Base-by-base conservation (phyloP, 371 early-diverging fungal species). In the Mortierella sp. region DNA sequence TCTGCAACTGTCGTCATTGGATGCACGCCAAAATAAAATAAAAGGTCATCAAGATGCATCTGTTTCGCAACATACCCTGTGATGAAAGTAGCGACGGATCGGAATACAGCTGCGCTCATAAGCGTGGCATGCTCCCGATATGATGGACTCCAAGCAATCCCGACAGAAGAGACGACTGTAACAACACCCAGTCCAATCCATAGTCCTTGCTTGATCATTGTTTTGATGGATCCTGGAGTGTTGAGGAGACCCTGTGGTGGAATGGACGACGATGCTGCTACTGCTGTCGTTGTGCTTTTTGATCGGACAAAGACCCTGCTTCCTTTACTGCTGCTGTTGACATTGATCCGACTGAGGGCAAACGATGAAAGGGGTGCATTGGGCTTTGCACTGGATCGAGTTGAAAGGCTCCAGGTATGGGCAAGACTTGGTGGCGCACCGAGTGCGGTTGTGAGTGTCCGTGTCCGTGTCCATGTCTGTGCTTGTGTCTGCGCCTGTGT, bases 21-120 rank as follows among this genome's bases (percentile, higher is more conserved):
- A 68, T 46, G 60, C 18, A 18, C 29, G 35, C 16, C 35, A 18
- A 32, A 63, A 35, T 63, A n/a, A 56, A 18, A 27, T 18, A n/a
- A 6, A 18, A 7, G 60, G 60, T 32, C 60, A 41, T 46, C 8
- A 24, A 43, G 10, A 46, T 18, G 6, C 24, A 3, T 44, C 18
- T 21, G 4, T 72, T 51, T 48, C 16, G 12, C 24, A 18, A 11
- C 18, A 8, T 84, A 87, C 88, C 88, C 88, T 44, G 83, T 82
- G n/a, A 78, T 51, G 73, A 88, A 89, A 11, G 89, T 89, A 1
- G 80, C 82, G 12, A 72, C 46, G 7, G 89, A 87, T 74, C 89
- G 88, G 49, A 87, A 85, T 38, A 85, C 6, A 18, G 72, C 86
- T 16, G 60, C 86, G 72, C 79, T 85, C 75, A 79, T 79, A 58